Conservation (phyloP, 495 filamentous ascomycete genomes). For the Xylaria venustula region DNA sequence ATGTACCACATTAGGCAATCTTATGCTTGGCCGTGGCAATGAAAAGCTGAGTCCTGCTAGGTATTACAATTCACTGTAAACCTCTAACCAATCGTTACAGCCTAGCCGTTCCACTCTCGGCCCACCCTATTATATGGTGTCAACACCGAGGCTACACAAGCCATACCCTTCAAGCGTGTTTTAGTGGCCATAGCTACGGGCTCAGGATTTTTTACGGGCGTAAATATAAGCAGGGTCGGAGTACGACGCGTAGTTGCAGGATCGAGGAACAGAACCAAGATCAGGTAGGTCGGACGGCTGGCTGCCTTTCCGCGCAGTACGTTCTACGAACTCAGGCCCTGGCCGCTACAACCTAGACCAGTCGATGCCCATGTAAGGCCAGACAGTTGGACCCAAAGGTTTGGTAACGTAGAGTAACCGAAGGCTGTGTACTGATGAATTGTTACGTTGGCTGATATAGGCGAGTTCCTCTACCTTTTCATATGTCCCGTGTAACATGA, state of each 20-base stretch:
- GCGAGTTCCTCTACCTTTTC: slow-evolving; percentile 7
- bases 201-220: slow-evolving; percentile 31
- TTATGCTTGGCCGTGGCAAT: not conserved
- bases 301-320: slow-evolving; percentile 21
- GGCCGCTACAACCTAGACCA: not conserved
- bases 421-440: not conserved
- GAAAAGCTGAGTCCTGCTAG: slow-evolving; percentile 4
- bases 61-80: not conserved
- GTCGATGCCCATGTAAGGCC: not conserved
- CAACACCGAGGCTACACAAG: slow-evolving; percentile 9
- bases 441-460: not conserved
- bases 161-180: slow-evolving; percentile 10
- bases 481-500: slow-evolving; percentile 1
- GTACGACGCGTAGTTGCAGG: slow-evolving; percentile 35
- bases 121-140: not conserved
- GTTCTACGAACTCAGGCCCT: slow-evolving; percentile 10
- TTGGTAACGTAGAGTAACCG: slow-evolving; percentile 16
- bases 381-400: slow-evolving; percentile 7
- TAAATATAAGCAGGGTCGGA: slow-evolving; percentile 27
- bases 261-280: slow-evolving; percentile 36
- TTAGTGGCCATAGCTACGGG: slow-evolving; percentile 23
- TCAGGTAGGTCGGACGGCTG: slow-evolving; percentile 34
- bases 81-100: not conserved
- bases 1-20: slow-evolving; percentile 7
- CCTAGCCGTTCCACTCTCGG: not conserved